Evolutionary conservation across 2,329 filamentous ascomycete genomes (phyloP), one percentile per base, ranked within the genome.

Genomic region (Colletotrichum camelliae): DNA sequence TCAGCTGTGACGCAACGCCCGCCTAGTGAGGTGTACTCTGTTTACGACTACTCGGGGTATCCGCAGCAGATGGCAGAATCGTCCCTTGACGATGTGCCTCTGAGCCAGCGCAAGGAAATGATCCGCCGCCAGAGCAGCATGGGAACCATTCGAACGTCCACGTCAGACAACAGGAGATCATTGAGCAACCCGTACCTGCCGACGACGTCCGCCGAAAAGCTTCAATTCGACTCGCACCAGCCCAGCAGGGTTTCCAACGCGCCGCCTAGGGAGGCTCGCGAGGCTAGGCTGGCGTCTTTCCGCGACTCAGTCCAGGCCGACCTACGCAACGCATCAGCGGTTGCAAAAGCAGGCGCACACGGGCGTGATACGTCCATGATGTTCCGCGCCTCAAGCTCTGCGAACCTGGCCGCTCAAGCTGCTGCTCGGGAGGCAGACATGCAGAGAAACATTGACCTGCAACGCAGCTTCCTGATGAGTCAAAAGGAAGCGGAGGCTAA

Each of bases 261-360:
- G 7, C 86, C 86, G 4, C 84, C 87, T 5, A 81, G 82, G 24
- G 82, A 86, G 10, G 86, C 84, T 15, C 89, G 92, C 52, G 89
- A 93, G 72, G 87, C 90, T 1, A 89, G 91, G 75, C 88, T 96
- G 35, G 91, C 93, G 27, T 90, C 86, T 68, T 96, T 94, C 88
- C 90, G 94, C 66, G 89, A 91, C 78, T 93, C 91, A 1, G 87
- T 94, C 3, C 89, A 91, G 24, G 88, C 91, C 15, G 93, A 94
- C 60, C 85, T 94, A n/a, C 87, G 88, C 29, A 80, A 85, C 4
- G 84, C 83, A 15, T 83, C 84, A 7, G 84, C 86, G 7, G 80
- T 84, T 16, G 78, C 84, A 13, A 80, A 77, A 15, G 78, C 76
- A 37, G 77, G 60, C 21, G 78, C 58, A 60, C 79, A 80, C 29